Evolutionary conservation across 139 green algal genomes (phyloP).

Genomic region (Chlorella sp.): DNA sequence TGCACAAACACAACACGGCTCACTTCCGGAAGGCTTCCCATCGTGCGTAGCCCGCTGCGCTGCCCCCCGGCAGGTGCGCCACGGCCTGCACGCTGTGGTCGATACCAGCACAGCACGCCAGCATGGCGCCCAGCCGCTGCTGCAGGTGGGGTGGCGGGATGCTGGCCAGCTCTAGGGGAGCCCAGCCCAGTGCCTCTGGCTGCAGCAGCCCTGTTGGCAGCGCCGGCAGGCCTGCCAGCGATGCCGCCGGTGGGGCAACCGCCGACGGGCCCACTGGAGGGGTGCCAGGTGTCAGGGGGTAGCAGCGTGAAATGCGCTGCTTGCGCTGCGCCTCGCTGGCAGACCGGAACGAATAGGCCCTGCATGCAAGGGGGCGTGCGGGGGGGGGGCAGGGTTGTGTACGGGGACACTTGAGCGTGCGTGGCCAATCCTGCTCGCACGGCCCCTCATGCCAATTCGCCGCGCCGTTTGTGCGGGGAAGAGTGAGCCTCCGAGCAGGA

Average conservation of each 20-base stretch:
- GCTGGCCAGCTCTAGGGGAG: background rate
- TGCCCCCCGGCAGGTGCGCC: conserved; percentile 16
- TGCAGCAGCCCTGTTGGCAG: background rate
- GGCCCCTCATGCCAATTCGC: too few species aligned
- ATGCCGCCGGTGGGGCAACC: background rate
- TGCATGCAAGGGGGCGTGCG: background rate
- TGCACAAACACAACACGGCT: background rate
- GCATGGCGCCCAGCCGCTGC: background rate
- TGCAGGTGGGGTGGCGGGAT: conserved; percentile 3
- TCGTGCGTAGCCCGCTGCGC: conserved; percentile 11
- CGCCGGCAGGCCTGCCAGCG: background rate
- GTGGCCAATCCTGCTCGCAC: too few species aligned
- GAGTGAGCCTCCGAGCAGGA: too few species aligned
- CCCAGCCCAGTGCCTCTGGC: background rate
- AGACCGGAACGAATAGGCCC: conserved; percentile 14
- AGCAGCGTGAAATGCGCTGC: conserved; percentile 9
- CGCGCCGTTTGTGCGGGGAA: too few species aligned
- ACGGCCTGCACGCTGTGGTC: conserved; percentile 32
- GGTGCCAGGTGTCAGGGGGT: background rate
- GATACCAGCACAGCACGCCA: conserved; percentile 3
- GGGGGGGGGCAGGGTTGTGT: background rate
- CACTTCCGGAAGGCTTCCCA: conserved; percentile 30
- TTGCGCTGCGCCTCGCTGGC: conserved; percentile 18
- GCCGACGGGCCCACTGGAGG: conserved; percentile 8
- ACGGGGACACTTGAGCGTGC: too few species aligned